A percentile compares a stretch with the other conserved stretches of the same genome.
Conservation (phyloP, 2,329 filamentous ascomycete genomes). For the Alternaria triticimaculans region DNA sequence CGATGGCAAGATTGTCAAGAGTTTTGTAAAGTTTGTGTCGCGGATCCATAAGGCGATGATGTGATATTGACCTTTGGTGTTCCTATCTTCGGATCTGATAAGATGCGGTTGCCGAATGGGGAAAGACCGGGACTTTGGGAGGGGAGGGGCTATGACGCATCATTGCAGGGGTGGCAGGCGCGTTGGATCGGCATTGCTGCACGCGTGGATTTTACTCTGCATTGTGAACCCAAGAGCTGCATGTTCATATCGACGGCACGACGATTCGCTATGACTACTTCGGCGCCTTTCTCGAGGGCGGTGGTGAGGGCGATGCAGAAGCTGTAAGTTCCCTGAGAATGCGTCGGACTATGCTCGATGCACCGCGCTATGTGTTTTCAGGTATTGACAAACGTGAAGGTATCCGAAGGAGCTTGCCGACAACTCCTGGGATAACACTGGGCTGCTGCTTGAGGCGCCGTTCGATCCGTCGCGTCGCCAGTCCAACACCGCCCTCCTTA, state of each 20-base stretch:
- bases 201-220: conserved; percentile 1
- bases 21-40: conserved; percentile 44
- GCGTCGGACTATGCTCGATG: neutral
- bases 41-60: conserved; percentile 37
- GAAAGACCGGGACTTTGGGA: conserved; percentile 6
- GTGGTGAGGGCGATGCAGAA: conserved; percentile 81
- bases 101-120: conserved; percentile 25
- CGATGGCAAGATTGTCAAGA: conserved; percentile 35
- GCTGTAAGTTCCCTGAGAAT: conserved; percentile 63
- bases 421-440: conserved; percentile 95
- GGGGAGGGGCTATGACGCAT: conserved; percentile 26
- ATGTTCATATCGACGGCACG: conserved; percentile 47
- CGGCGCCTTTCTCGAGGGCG: conserved; percentile 68
- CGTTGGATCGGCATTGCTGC: conserved; percentile 3
- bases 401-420: conserved; percentile 92
- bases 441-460: conserved; percentile 74
- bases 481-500: conserved; percentile 75
- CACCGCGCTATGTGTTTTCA: neutral
- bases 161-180: conserved; percentile 17
- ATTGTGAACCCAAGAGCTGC: conserved; percentile 9
- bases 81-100: conserved; percentile 46
- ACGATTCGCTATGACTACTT: conserved; percentile 52
- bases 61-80: conserved; percentile 20
- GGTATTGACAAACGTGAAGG: conserved; percentile 53
- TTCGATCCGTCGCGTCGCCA: conserved; percentile 63